Conservation (phyloP, 768 basidiomycete species). For the Epithele typhae region DNA sequence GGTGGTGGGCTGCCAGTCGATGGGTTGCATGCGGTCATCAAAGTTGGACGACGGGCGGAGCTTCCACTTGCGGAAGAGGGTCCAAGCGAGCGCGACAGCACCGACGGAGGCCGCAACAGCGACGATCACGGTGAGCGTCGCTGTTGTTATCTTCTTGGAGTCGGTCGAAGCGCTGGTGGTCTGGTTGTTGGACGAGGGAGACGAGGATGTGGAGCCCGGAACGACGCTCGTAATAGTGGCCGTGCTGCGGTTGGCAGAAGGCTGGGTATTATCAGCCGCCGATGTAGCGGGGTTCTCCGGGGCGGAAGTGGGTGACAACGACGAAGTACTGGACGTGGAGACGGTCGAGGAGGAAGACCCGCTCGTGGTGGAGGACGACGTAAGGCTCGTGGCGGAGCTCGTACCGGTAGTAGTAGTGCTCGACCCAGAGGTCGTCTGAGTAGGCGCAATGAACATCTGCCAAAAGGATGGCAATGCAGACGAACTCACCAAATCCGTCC, state of each 20-base stretch:
- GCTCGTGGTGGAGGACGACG: constrained; percentile 5
- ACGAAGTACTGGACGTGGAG: constrained; percentile 2
- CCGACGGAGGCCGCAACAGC: constrained; percentile 66
- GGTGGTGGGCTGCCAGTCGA: constrained; percentile 78
- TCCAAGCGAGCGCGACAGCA: constrained; percentile 74
- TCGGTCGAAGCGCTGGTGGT: constrained; percentile 20
- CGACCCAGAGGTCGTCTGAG: neutral
- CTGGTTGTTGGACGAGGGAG: constrained; percentile 6
- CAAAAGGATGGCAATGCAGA: too few species aligned
- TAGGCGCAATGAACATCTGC: too few species aligned
- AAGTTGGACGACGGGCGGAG: constrained; percentile 77
- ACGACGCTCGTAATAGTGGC: constrained; percentile 20
- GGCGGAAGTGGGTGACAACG: constrained; percentile 3
- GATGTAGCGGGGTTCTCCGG: neutral
- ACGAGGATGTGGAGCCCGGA: constrained; percentile 20
- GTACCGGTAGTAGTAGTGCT: constrained; percentile 1
- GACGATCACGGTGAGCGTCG: constrained; percentile 59
- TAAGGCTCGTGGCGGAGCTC: constrained; percentile 7
- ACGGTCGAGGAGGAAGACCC: neutral
- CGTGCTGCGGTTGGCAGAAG: constrained; percentile 10
- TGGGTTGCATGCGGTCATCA: constrained; percentile 81
- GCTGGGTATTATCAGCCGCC: constrained; percentile 12
- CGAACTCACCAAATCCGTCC: too few species aligned
- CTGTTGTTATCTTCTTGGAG: constrained; percentile 36
- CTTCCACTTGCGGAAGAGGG: constrained; percentile 90